Evolutionary conservation across 169 alveolate species (phyloP).

Genomic region (Eimeria tenella): DNA sequence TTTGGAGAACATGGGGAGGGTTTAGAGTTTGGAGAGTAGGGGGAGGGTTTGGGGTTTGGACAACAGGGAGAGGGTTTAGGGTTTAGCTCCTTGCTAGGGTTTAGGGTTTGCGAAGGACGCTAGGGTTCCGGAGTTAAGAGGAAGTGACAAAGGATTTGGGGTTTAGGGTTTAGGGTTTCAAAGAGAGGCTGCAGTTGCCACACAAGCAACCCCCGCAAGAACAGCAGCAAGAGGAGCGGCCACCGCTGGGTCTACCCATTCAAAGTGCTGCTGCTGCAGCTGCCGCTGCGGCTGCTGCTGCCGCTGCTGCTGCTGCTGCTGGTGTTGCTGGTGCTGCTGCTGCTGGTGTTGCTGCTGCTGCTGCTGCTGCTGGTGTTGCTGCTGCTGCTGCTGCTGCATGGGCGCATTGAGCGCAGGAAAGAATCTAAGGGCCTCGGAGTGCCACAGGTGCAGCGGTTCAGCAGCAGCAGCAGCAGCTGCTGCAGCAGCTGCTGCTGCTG

Average conservation of each 20-base stretch:
- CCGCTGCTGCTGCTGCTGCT: neutral
- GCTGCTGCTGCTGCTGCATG: slow-evolving; percentile 6
- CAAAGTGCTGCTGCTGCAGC: slow-evolving; percentile 21
- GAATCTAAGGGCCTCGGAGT: neutral
- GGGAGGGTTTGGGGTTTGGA: too few relatives aligned
- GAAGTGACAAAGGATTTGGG: neutral
- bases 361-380: slow-evolving; percentile 1
- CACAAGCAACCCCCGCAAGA: neutral
- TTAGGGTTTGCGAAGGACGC: neutral
- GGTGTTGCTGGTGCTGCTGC: slow-evolving; percentile 17
- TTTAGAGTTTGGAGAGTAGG: too few relatives aligned
- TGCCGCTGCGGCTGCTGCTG: slow-evolving; percentile 1
- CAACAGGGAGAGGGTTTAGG: too few relatives aligned
- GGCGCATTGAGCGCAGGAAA: neutral
- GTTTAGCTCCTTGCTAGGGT: neutral
- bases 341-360: slow-evolving; percentile 8
- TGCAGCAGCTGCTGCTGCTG: neutral
- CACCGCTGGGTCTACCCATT: neutral
- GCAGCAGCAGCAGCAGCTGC: neutral
- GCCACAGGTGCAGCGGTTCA: neutral
- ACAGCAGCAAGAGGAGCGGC: neutral
- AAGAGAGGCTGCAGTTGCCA: neutral
- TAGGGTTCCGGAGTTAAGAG: neutral
- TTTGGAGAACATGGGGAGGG: too few relatives aligned
- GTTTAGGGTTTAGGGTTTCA: slow-evolving; percentile 2